Evolutionary conservation across 495 filamentous ascomycete genomes (phyloP), one percentile per base, ranked within the genome.

Genomic region (Pyrenopolyporus hunteri): DNA sequence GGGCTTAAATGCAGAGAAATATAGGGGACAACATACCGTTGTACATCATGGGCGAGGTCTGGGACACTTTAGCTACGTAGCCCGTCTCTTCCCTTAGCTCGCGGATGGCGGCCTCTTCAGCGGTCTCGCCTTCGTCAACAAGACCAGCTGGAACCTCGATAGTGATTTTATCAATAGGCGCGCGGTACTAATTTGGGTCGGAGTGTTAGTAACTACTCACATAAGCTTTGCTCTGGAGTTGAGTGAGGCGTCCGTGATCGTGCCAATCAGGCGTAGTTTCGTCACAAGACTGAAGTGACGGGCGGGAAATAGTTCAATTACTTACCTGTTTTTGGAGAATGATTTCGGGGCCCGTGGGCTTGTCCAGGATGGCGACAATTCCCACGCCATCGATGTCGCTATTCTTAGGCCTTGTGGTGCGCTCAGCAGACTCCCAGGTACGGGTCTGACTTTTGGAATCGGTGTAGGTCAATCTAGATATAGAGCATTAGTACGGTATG

Each of bases 71-170:
- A 13, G 89, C 92, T 25, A 91, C 83, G 70, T 94, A 97, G 4
- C 94, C 94, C 0, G 94, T 97, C 74, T 98, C 94, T 73, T 98
- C 94, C 63, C 85, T 91, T 57, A 98, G 79, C 69, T 97, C 93
- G n/a, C 93, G 80, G 10, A 96, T 80, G 6, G 93, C 93, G 49
- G 89, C 89, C 57, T 89, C 73, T 65, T 92, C 89, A 0, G 88
- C 83, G 0, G 85, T 89, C 72, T 97, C 93, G 23, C 83, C 85
- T 6, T 85, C 87, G 74, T 97, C 93, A 10, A 96, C 84, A 6
- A 97, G 74, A 0, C 93, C 93, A 2, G 93, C 93, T 0, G 93
- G 93, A 1, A 95, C 80, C 69, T 97, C 93, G 54, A 97, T 88
- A 28, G 84, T 82, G 20, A 90, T 77, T 59, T 88, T 89, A 62